Conservation (phyloP, 2,329 filamentous ascomycete genomes). For the Fusarium musae region DNA sequence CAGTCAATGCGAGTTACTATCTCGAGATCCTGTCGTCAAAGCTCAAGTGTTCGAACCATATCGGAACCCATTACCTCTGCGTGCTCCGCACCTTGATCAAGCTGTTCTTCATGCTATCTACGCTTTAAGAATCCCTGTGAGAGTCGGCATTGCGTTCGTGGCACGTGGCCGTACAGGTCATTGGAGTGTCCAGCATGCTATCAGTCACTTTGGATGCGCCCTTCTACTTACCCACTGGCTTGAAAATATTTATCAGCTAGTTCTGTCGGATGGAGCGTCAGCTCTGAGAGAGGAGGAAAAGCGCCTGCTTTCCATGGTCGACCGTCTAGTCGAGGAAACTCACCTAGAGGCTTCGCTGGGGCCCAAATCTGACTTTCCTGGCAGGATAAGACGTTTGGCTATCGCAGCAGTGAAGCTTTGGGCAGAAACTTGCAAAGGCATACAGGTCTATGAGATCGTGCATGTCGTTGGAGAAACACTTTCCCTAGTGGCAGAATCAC, state of each 20-base stretch:
- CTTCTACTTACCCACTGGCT: conserved; percentile 25
- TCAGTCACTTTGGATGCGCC: conserved; percentile 24
- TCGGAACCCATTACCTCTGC: neutral
- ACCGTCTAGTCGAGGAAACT: neutral
- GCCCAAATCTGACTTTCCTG: neutral
- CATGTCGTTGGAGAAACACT: conserved; percentile 14
- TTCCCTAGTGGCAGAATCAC: neutral
- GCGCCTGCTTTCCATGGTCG: neutral
- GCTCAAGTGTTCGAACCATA: neutral
- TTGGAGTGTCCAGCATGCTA: conserved; percentile 28
- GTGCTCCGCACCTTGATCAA: conserved; percentile 19
- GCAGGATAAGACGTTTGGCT: conserved; percentile 10
- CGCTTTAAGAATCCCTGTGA: conserved; percentile 21
- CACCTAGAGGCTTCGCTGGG: neutral
- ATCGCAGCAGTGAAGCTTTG: conserved; percentile 12
- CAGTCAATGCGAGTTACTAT: neutral
- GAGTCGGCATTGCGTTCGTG: conserved; percentile 26
- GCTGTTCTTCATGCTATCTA: conserved; percentile 26
- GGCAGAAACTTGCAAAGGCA: conserved; percentile 28
- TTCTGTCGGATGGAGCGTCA: neutral
- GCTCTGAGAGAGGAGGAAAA: neutral
- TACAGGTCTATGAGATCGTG: conserved; percentile 29
- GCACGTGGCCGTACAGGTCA: conserved; percentile 22
- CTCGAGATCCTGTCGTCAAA: neutral
- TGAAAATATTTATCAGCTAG: neutral